Evolutionary conservation across 2,329 filamentous ascomycete genomes (phyloP), one percentile per base, ranked within the genome.

Genomic region (Magnaporthiopsis poae): DNA sequence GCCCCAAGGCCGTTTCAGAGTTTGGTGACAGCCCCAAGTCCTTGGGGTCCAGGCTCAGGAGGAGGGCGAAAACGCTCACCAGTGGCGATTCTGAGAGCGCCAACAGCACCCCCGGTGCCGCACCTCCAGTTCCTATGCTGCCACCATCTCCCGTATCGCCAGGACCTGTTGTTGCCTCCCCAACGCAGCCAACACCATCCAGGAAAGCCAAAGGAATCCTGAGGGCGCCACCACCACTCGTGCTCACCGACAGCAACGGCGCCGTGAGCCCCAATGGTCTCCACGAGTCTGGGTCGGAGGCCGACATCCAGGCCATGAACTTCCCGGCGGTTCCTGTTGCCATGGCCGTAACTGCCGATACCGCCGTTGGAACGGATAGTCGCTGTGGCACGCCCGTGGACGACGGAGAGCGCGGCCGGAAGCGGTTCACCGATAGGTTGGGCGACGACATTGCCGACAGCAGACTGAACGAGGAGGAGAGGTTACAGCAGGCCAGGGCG

Each of bases 321-420:
- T 66, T 68, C 31, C 62, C 64, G 13, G 64, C 69, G 12, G 63
- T 66, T 31, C 63, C 64, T 27, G 33, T 66, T 7, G 60, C 67
- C 7, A 69, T 67, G 59, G 68, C 68, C n/a, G 68, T 68, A 62
- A 68, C 66, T 13, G 52, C 64, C 62, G 69, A 71, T 18, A 61
- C 60, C 5, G 68, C 66, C 21, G 60, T 68, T 21, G 61, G 65
- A 12, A 59, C 62, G n/a, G 61, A 15, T 8, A 64, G 62, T 15
- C 21, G 46, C 46, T 56, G 46, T 21, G 46, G 46, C 21, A 56
- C 46, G n/a, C 46, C 46, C 1, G 18, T 13, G 3, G 46, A 25
- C 46, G 46, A 56, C n/a, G 46, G 39, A 5, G 39, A 52, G 39
- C 39, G 39, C 15, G 39, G 46, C 7, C 5, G 46, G 21, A 13